Conservation (phyloP, 352 stramenopile genomes). For the Phytophthora tentaculata region DNA sequence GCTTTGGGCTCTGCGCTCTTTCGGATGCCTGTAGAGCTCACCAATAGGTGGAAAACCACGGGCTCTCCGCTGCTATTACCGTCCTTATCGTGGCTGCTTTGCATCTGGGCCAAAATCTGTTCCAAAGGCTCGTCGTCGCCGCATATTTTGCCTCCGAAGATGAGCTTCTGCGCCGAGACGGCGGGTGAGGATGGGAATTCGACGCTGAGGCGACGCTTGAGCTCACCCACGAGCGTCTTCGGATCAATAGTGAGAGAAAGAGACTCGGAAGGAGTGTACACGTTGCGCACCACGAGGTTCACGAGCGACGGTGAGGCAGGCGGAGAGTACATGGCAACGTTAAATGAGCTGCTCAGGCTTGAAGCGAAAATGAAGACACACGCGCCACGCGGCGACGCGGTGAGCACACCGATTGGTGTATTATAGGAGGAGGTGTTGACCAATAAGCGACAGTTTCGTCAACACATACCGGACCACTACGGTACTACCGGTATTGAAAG, state of each 20-base stretch:
- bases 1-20: conserved; percentile 22
- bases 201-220: conserved; percentile 67
- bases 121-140: conserved; percentile 58
- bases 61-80: conserved; percentile 35
- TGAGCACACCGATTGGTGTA: conserved; percentile 9
- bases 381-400: conserved; percentile 23
- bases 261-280: conserved; percentile 69
- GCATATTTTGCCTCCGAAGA: conserved; percentile 90
- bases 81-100: conserved; percentile 42
- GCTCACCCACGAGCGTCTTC: conserved; percentile 47
- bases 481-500: no score
- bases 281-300: conserved; percentile 81
- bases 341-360: conserved; percentile 22
- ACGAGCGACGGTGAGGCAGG: conserved; percentile 31
- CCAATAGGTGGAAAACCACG: conserved; percentile 81
- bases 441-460: no score
- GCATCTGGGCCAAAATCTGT: conserved; percentile 50
- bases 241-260: conserved; percentile 51
- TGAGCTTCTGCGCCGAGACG: conserved; percentile 76
- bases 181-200: conserved; percentile 54
- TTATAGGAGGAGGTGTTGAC: not conserved
- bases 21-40: conserved; percentile 40
- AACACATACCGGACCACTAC: no score
- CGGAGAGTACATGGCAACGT: conserved; percentile 29
- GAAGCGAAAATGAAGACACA: conserved; percentile 34